Base-by-base conservation (phyloP, 768 basidiomycete species). In the Suillus fuscotomentosus region DNA sequence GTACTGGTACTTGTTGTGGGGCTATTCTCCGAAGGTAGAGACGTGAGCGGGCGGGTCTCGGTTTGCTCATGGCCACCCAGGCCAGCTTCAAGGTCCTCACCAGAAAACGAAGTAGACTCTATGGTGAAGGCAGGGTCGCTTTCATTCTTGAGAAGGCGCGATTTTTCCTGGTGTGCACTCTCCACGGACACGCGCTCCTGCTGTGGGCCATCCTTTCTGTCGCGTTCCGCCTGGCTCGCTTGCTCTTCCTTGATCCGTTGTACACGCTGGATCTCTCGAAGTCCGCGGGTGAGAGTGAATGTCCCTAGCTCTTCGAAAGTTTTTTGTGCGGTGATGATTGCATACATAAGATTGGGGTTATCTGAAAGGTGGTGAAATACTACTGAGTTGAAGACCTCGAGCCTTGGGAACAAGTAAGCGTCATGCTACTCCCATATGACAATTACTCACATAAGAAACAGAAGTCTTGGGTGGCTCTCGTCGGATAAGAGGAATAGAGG, bases 321-420 rank as follows among this genome's bases (percentile, higher is more conserved):
- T 69, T 91, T 89, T 75, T 95, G 92, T 0, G 94, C 84, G 9
- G 91, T 86, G 4, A 99, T 79, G 60, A 99, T 86, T 4, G 89
- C 90, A 73, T 97, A 96, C 56, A 95, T 80, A 43, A 99, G 75
- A 70, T 97, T 91, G 0, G 96, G 89, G 73, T 97, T 99, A 38
- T 92, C 89, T 48, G 84, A 81, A 15, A 95, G 81, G 68, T 94
- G 87, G 70, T 91, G 83, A 47, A 89, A 83, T 59, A 97, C 84
- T 63, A 97, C 82, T 5, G 88, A 84, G 74, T 95, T 97, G 80
- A 99, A 95, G 2, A 90, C 86, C 74, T 99, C 97, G 51, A 99
- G 83, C 83, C 93, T 95, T 41, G 24, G 2, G 17, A 13, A 67
- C 17, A 55, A 15, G 11, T 36, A 47, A 9, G 51, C 34, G 24